phyloP scores from a whole-genome alignment of 768 basidiomycete species.

The Lentinula raphanica region DNA sequence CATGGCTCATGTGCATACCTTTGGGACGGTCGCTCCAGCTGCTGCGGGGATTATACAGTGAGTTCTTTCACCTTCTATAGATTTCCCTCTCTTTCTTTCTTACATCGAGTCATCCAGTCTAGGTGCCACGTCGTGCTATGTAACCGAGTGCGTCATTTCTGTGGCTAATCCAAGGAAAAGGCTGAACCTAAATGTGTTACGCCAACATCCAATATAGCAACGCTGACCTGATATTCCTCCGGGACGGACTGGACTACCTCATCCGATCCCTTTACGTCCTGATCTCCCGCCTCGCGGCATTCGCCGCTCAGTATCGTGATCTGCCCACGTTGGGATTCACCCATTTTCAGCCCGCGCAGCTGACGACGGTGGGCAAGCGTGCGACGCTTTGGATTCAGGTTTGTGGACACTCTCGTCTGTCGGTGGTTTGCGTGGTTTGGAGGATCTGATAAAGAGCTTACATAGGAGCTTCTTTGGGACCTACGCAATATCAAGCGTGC shows the following conservation, averaged over 20 bases:
- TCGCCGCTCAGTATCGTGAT: conserved; percentile 80
- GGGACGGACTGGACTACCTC: conserved; percentile 77
- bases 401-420: conserved; percentile 7
- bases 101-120: conserved; percentile 42
- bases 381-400: conserved; percentile 96
- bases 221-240: conserved; percentile 96
- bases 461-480: conserved; percentile 97
- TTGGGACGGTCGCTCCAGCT: conserved; percentile 87
- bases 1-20: conserved; percentile 99
- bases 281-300: conserved; percentile 81
- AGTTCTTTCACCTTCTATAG: conserved; percentile 18
- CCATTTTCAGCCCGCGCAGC: conserved; percentile 97
- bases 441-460: neutral
- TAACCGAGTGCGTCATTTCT: conserved; percentile 73
- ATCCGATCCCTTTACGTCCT: conserved; percentile 85
- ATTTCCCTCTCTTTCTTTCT: neutral
- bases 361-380: conserved; percentile 97
- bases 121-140: conserved; percentile 98
- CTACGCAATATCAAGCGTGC: conserved; percentile 88
- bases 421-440: neutral
- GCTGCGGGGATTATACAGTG: conserved; percentile 96
- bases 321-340: conserved; percentile 96
- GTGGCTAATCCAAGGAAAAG: too few species aligned
- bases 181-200: neutral
- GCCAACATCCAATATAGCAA: conserved; percentile 51